Conservation (phyloP, 2,329 filamentous ascomycete genomes). For the Mycocentrospora acerina region DNA sequence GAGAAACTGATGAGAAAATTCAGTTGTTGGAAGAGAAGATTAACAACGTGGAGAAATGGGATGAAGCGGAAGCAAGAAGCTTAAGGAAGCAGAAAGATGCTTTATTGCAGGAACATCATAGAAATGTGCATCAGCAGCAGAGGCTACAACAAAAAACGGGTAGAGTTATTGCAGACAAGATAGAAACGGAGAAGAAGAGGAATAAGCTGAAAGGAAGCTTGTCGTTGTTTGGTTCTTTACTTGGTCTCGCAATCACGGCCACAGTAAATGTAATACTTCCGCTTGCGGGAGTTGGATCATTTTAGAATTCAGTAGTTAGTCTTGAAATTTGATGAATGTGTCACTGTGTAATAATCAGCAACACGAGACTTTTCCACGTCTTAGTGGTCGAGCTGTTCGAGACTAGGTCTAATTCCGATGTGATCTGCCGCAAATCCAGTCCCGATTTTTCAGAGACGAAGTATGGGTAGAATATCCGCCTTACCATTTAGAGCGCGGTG, state of each 20-base stretch:
- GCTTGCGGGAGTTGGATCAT: conserved; percentile 6
- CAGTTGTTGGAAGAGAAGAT: neutral
- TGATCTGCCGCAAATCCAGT: too few species aligned
- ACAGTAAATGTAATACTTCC: conserved; percentile 10
- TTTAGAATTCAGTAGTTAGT: neutral
- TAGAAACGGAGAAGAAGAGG: conserved; percentile 3
- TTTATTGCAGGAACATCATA: neutral
- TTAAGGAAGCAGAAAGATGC: neutral
- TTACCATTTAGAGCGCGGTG: neutral
- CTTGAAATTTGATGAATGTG: neutral
- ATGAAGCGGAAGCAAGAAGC: neutral
- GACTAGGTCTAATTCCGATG: too few species aligned
- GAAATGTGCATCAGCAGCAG: conserved; percentile 1
- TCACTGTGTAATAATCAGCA: neutral
- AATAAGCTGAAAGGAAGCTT: conserved; percentile 4
- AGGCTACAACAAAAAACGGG: conserved; percentile 2
- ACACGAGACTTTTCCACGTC: too few species aligned
- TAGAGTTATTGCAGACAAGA: conserved; percentile 1
- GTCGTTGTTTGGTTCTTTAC: conserved; percentile 6
- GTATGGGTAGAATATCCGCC: too few species aligned
- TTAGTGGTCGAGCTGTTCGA: too few species aligned
- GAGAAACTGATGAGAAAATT: neutral
- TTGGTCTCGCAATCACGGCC: conserved; percentile 6
- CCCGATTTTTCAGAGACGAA: too few species aligned
- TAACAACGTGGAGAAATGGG: neutral